These are phyloP conservation scores for Podaxis sp. DNA, from an alignment of 768 basidiomycete genomes.

Conservation along the genomic window DNA sequence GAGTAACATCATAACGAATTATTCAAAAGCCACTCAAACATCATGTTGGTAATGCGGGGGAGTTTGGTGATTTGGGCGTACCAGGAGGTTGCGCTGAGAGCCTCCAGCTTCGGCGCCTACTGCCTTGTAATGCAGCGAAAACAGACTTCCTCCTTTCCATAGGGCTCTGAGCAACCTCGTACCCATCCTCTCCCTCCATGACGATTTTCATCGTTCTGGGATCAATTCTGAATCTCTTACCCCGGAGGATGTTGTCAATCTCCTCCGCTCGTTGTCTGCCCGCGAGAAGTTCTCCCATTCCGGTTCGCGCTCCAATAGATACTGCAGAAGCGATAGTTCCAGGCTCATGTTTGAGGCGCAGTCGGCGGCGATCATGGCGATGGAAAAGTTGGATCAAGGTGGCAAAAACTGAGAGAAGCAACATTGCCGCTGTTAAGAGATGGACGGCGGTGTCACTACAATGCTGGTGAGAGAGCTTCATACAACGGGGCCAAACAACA, in stretches of 20 bases:
- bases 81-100: constrained; percentile 5
- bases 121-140: constrained; percentile 32
- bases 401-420: constrained; percentile 44
- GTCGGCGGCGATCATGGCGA: constrained; percentile 39
- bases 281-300: constrained; percentile 44
- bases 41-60: neutral
- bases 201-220: constrained; percentile 48
- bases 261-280: constrained; percentile 39
- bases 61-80: constrained; percentile 4
- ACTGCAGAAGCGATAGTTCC: constrained; percentile 60
- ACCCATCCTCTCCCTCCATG: constrained; percentile 53
- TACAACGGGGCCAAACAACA: neutral
- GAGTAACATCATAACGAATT: no score
- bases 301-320: constrained; percentile 51
- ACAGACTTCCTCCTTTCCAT: constrained; percentile 24
- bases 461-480: neutral
- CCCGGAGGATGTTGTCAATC: constrained; percentile 38
- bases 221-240: constrained; percentile 53
- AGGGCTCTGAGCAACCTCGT: constrained; percentile 39
- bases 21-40: neutral
- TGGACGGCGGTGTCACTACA: constrained; percentile 43
- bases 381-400: constrained; percentile 49
- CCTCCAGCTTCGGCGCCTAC: neutral
- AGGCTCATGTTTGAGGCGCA: constrained; percentile 46
- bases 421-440: constrained; percentile 39